Evolutionary conservation across 2,329 filamentous ascomycete species (phyloP), one percentile per base, ranked within the genome.

Genomic region (Spiromastix sp.): DNA sequence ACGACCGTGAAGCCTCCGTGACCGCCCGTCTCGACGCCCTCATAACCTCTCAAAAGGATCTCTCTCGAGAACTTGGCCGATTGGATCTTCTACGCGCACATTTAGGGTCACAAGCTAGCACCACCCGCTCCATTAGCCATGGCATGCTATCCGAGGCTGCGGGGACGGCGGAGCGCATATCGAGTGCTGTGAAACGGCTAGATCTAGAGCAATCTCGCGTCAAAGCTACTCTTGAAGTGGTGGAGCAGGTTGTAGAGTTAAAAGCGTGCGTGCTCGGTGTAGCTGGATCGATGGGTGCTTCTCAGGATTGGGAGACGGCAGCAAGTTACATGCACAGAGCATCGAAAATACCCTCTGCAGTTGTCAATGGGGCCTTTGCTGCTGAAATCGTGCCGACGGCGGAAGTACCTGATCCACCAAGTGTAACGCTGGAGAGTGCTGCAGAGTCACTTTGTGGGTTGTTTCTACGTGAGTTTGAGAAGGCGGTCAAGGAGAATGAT

Each of bases 221-320:
- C 6, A 87, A 91, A 57, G 80, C 86, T 33, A 96, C 91, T 0
- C 66, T 98, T 38, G 74, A 81, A 6, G 86, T 96, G 3, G 91
- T 96, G 8, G 89, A 96, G 60, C 87, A 95, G 63, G 89, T 98
- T 10, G 83, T 85, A 4, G 91, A 98, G 68, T 79, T 98, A 45
- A 96, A 96, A 63, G 84, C 91, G 6, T 98, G 91, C 56, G 85
- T 96, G 22, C 77, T 95, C 41, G 91, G 91, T 28, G 87, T 96
- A 8, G 79, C 89, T 17, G 91, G 87, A 12, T 93, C 84, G 40
- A 98, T 98, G 91, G 91, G 89, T 21, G 89, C 87, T 4, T 85
- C 91, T 27, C 91, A 98, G 60, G 91, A 98, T 64, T 98, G 91
- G 91, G 91, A 98, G 60, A 91, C 85, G 3, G 91, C 91, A 3